phyloP scores from a whole-genome alignment of 768 basidiomycete species.

The Termitomyces sp. region DNA sequence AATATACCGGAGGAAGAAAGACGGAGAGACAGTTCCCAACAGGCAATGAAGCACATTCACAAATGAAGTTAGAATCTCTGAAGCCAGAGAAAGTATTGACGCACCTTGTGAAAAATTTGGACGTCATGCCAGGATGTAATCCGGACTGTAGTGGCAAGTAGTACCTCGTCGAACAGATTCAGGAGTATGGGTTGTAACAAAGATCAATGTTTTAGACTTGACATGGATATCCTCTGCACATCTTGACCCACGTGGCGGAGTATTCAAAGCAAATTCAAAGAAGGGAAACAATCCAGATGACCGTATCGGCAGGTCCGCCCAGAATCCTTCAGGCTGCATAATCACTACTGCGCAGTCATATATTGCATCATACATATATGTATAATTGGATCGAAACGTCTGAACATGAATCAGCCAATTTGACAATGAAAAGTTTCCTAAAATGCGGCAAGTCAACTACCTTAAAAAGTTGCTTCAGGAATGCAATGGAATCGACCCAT shows the following conservation, averaged over 20 bases:
- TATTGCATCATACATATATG: too few relatives aligned
- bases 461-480: conserved; percentile 91
- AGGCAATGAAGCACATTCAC: conserved; percentile 74
- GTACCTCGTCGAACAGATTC: conserved; percentile 87
- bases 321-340: conserved; percentile 77
- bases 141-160: conserved; percentile 83
- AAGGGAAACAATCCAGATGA: conserved; percentile 96
- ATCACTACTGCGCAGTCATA: conserved; percentile 1
- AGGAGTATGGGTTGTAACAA: conserved; percentile 70
- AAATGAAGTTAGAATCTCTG: conserved; percentile 1
- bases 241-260: conserved; percentile 96
- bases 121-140: conserved; percentile 88
- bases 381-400: conserved; percentile 95
- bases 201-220: neutral
- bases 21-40: conserved; percentile 77
- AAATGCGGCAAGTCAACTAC: conserved; percentile 32
- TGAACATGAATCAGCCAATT: conserved; percentile 27
- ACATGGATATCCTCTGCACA: conserved; percentile 25
- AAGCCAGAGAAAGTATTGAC: conserved; percentile 7
- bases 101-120: conserved; percentile 91
- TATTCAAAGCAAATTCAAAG: conserved; percentile 99
- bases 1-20: conserved; percentile 94
- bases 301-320: conserved; percentile 87
- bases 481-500: conserved; percentile 99
- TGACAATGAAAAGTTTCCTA: neutral